Conservation (phyloP, 164 flowering plant genomes). For the Vitis rupestris region DNA sequence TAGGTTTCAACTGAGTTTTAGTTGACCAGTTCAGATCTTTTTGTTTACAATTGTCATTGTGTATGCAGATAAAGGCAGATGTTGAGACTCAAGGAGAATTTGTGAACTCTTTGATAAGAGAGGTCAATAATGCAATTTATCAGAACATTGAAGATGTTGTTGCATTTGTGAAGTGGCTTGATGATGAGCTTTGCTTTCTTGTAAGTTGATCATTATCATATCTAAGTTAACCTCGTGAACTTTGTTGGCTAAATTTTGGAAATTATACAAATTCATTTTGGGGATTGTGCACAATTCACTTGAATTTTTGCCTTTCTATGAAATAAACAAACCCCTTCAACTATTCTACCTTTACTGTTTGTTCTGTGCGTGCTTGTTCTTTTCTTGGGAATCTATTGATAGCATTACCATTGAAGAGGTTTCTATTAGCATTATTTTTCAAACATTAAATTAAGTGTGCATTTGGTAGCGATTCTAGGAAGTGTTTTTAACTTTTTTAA, state of each 20-base stretch:
- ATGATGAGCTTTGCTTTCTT: conserved; percentile 91
- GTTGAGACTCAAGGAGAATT: conserved; percentile 96
- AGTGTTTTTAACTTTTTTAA: too few species aligned
- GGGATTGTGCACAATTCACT: too few species aligned
- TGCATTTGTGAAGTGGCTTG: conserved; percentile 96
- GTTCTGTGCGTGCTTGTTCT: background rate
- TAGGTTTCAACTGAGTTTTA: background rate
- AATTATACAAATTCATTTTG: too few species aligned
- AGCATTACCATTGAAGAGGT: background rate
- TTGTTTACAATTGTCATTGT: background rate
- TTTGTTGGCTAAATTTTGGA: background rate
- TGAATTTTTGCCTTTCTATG: too few species aligned
- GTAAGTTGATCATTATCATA: conserved; percentile 40
- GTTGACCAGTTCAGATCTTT: background rate
- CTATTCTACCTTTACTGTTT: too few species aligned
- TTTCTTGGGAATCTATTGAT: background rate
- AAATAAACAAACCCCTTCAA: too few species aligned
- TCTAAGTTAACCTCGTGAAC: background rate
- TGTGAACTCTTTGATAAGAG: conserved; percentile 76
- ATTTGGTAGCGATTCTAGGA: too few species aligned
- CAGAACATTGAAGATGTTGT: conserved; percentile 80
- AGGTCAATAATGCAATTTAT: conserved; percentile 78
- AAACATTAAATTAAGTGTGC: too few species aligned
- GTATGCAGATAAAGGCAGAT: conserved; percentile 84
- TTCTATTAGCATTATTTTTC: background rate